These are phyloP conservation scores for Candida pini DNA, from an alignment of 805 yeast genomes.

Conservation along the genomic window DNA sequence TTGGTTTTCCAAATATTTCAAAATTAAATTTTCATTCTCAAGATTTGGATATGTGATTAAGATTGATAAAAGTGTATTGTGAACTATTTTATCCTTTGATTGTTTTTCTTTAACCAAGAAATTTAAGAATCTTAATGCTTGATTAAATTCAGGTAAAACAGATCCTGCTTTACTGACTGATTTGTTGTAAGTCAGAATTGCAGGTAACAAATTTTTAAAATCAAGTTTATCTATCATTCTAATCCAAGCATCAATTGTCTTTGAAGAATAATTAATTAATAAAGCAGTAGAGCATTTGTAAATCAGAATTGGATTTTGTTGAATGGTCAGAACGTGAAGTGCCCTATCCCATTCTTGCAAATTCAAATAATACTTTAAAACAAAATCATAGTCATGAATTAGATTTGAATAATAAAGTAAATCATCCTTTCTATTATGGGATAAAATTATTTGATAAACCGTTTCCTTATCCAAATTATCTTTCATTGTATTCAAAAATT, in stretches of 20 bases:
- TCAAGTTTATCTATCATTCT: slow-evolving; percentile 45
- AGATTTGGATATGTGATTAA: slow-evolving; percentile 45
- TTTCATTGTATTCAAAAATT: slow-evolving; percentile 46
- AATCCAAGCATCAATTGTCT: slow-evolving; percentile 78
- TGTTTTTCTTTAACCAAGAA: slow-evolving; percentile 44
- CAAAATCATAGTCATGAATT: slow-evolving; percentile 62
- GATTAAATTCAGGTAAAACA: slow-evolving; percentile 45
- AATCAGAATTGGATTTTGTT: slow-evolving; percentile 42
- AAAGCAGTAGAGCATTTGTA: slow-evolving; percentile 68
- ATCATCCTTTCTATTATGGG: slow-evolving; percentile 60
- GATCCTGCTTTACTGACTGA: slow-evolving; percentile 29
- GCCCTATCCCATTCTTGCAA: slow-evolving; percentile 72
- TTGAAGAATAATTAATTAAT: slow-evolving; percentile 59
- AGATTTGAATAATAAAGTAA: slow-evolving; percentile 62
- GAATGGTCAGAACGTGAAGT: slow-evolving; percentile 47
- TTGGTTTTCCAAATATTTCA: slow-evolving; percentile 41
- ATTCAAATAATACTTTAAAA: slow-evolving; percentile 64
- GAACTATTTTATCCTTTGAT: slow-evolving; percentile 44
- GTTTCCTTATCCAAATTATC: slow-evolving; percentile 57
- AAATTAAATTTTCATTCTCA: slow-evolving; percentile 39
- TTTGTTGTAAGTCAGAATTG: slow-evolving; percentile 64
- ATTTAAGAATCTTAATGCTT: slow-evolving; percentile 59
- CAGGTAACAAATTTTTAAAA: slow-evolving; percentile 64
- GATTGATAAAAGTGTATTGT: slow-evolving; percentile 66
- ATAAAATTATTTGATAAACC: slow-evolving; percentile 62